Evolutionary conservation across 257 asterid genomes (phyloP).

Genomic region (Plectranthus barbatus): DNA sequence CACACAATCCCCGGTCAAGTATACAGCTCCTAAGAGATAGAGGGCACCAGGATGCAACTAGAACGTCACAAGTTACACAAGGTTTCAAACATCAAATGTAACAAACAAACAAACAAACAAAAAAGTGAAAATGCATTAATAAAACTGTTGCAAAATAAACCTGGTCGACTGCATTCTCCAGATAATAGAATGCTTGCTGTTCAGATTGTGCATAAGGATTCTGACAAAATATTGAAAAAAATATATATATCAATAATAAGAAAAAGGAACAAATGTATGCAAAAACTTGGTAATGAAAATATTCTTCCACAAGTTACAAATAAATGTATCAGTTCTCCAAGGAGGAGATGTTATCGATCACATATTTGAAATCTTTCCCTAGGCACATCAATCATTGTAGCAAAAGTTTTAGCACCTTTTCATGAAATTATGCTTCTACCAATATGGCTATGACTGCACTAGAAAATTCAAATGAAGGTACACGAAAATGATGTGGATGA

Average conservation of each 20-base stretch:
- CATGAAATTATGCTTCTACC: neutral
- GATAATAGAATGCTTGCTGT: constrained; percentile 78
- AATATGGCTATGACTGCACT: neutral
- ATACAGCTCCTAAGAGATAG: constrained; percentile 88
- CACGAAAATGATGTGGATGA: neutral
- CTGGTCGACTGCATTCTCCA: constrained; percentile 91
- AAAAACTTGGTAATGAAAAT: neutral
- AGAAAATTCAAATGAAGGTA: neutral
- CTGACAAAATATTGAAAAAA: constrained; percentile 29
- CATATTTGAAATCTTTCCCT: neutral
- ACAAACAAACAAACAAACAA: no score
- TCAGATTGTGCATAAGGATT: constrained; percentile 73
- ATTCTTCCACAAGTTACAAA: neutral
- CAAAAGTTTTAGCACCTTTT: neutral
- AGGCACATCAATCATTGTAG: neutral
- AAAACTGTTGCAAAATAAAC: constrained; percentile 24
- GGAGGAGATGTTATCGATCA: neutral
- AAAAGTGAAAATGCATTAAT: neutral
- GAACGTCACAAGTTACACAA: constrained; percentile 12
- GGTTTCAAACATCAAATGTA: constrained; percentile 6
- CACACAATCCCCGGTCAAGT: constrained; percentile 91
- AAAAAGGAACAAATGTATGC: neutral
- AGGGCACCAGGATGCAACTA: constrained; percentile 96
- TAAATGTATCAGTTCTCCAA: neutral
- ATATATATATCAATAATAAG: no score